Conservation (phyloP, 176 grass and related monocot species). For the Oryza coarctata region DNA sequence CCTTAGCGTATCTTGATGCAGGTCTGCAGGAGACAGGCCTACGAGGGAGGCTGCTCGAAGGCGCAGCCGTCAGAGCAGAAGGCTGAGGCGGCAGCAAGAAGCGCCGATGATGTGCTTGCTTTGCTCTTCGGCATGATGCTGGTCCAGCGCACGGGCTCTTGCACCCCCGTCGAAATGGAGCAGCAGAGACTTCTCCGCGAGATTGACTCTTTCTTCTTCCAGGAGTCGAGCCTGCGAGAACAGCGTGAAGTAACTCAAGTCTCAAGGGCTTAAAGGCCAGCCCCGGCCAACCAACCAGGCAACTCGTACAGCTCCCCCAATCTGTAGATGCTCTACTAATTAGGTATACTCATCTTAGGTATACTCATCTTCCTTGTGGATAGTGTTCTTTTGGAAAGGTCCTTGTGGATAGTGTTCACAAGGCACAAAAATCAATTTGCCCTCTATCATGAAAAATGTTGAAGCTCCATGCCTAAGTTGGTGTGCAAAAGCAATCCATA, state of each 20-base stretch:
- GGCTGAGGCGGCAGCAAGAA: background rate
- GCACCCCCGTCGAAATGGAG: slow-evolving; percentile 24
- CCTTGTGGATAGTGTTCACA: background rate
- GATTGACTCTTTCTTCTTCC: slow-evolving; percentile 86
- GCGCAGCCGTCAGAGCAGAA: slow-evolving; percentile 31
- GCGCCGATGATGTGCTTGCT: slow-evolving; percentile 36
- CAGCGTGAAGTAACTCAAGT: slow-evolving; percentile 2
- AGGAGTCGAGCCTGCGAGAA: slow-evolving; percentile 46
- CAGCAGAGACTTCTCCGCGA: slow-evolving; percentile 59
- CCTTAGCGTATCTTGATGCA: slow-evolving; percentile 18
- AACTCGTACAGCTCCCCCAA: background rate
- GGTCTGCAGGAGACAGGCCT: slow-evolving; percentile 71
- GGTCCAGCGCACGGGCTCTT: slow-evolving; percentile 23
- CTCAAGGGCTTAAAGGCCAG: background rate
- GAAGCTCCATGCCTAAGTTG: background rate
- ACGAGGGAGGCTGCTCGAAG: slow-evolving; percentile 51
- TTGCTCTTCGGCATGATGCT: slow-evolving; percentile 60
- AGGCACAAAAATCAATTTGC: background rate
- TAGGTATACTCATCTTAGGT: background rate
- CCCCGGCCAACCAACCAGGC: no score
- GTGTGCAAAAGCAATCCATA: background rate
- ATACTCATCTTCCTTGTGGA: background rate
- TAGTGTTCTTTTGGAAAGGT: no score
- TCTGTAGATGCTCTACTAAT: background rate
- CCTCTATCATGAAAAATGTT: background rate